Evolutionary conservation across 169 alveolate genomes (phyloP).

Genomic region (Plasmodium cynomolgi): DNA sequence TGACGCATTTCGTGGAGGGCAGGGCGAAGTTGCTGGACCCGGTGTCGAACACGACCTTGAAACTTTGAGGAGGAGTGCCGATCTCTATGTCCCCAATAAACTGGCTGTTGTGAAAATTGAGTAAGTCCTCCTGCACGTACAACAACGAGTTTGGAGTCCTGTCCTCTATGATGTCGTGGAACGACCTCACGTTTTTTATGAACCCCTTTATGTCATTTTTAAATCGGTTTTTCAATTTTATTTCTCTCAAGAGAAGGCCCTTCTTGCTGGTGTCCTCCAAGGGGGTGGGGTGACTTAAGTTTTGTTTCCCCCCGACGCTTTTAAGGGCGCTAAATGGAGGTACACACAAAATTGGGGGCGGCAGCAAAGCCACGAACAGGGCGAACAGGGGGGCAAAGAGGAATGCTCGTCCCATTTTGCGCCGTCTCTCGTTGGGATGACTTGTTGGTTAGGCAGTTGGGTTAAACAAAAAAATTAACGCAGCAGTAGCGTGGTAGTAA

Average conservation of each 20-base stretch:
- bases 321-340: constrained; percentile 8
- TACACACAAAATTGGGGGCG: background rate
- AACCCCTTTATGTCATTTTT: constrained; percentile 60
- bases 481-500: background rate
- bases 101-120: constrained; percentile 92
- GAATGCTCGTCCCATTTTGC: background rate
- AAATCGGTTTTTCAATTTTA: constrained; percentile 58
- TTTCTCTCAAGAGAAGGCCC: constrained; percentile 15
- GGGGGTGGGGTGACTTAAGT: constrained; percentile 3
- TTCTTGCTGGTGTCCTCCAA: background rate
- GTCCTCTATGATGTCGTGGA: constrained; percentile 28
- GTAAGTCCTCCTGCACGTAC: constrained; percentile 81
- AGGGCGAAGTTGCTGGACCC: constrained; percentile 92
- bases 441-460: background rate
- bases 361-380: background rate
- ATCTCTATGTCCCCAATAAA: constrained; percentile 91
- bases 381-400: background rate
- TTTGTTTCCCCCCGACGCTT: constrained; percentile 18
- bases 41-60: constrained; percentile 90
- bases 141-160: constrained; percentile 49
- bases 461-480: background rate
- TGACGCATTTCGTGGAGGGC: constrained; percentile 88
- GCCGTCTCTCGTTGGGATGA: background rate
- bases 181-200: constrained; percentile 20
- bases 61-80: constrained; percentile 90